These are phyloP conservation scores for Cryptosporidium felis DNA, from an alignment of 169 alveolate genomes.

Conservation along the genomic window DNA sequence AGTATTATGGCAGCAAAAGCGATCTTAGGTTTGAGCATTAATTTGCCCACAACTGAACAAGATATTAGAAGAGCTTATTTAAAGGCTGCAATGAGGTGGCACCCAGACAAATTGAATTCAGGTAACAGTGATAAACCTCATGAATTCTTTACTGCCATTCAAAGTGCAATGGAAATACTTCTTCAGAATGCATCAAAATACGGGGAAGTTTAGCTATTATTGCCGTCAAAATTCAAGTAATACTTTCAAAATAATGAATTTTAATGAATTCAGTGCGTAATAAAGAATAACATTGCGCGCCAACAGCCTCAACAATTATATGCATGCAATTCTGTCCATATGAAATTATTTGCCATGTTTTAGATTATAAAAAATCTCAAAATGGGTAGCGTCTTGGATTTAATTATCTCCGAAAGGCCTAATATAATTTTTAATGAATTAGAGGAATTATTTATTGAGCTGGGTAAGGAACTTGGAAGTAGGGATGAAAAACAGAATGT, in stretches of 20 bases:
- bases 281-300: no score
- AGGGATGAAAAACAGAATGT: background rate
- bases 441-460: background rate
- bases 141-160: slow-evolving; percentile 58
- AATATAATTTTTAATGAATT: background rate
- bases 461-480: slow-evolving; percentile 11
- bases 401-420: background rate
- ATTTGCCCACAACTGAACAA: slow-evolving; percentile 34
- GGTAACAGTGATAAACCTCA: slow-evolving; percentile 29
- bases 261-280: no score
- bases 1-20: slow-evolving; percentile 69
- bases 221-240: background rate
- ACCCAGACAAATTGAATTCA: slow-evolving; percentile 36
- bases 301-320: no score
- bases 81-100: slow-evolving; percentile 72
- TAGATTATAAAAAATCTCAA: no score
- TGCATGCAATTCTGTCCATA: no score
- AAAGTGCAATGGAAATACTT: slow-evolving; percentile 52
- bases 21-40: slow-evolving; percentile 36
- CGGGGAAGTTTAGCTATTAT: background rate
- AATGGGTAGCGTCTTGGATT: slow-evolving; percentile 11
- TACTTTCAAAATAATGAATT: no score
- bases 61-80: slow-evolving; percentile 64
- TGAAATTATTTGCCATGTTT: no score
- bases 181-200: background rate